Conservation (phyloP, 23 red algal genomes). For the Gracilaria domingensis region DNA sequence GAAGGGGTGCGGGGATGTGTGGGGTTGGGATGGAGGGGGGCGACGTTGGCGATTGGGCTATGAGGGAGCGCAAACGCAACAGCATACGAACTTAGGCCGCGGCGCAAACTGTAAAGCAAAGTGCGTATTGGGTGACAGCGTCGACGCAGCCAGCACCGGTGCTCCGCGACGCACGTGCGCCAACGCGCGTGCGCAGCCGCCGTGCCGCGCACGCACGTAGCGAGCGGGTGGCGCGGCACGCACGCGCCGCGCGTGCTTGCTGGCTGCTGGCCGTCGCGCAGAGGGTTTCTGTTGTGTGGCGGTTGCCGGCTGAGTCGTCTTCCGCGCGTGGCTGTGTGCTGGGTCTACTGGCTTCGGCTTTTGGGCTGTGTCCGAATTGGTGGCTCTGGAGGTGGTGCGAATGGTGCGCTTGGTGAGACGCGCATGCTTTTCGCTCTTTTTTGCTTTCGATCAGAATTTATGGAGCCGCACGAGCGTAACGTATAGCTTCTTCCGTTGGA, state of each 20-base stretch:
- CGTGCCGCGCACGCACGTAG: background rate
- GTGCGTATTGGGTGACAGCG: background rate
- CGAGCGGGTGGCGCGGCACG: background rate
- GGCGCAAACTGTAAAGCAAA: constrained; percentile 24
- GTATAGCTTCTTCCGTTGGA: too few species aligned
- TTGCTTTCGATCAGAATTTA: background rate
- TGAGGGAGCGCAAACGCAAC: background rate
- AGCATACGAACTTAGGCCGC: constrained; percentile 19
- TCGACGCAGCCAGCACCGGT: background rate
- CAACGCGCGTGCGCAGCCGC: background rate
- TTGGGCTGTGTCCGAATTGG: background rate
- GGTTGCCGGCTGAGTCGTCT: background rate
- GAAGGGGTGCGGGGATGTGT: background rate
- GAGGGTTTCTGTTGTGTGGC: background rate
- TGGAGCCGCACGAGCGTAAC: background rate
- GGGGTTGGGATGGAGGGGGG: background rate
- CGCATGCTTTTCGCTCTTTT: background rate
- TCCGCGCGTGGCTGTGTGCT: too few species aligned
- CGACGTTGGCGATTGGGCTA: background rate
- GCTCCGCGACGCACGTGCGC: background rate
- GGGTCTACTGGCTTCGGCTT: background rate
- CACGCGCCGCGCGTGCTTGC: background rate
- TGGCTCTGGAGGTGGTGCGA: background rate
- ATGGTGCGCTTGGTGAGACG: background rate
- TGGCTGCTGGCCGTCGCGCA: background rate